These are phyloP conservation scores for Monosporascus sp. DNA, from an alignment of 2,329 filamentous ascomycete species.

Conservation along the genomic window DNA sequence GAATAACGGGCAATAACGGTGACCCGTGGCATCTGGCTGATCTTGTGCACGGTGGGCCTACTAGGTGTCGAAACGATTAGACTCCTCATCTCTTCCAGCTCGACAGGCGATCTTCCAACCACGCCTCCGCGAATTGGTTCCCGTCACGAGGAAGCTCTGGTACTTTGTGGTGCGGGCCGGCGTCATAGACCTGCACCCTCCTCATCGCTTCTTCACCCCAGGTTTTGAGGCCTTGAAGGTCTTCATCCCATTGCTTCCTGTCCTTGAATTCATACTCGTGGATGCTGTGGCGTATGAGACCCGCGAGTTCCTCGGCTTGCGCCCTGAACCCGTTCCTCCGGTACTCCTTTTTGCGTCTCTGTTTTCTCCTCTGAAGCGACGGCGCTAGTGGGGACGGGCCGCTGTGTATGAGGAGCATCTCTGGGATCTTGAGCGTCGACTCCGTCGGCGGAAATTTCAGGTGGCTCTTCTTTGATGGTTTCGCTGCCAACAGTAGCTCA, in stretches of 20 bases:
- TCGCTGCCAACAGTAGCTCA: background rate
- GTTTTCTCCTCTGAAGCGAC: constrained; percentile 10
- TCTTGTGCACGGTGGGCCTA: no score
- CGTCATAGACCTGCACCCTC: constrained; percentile 34
- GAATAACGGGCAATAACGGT: no score
- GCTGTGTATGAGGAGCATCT: constrained; percentile 44
- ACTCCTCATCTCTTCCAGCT: background rate
- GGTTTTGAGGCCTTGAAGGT: constrained; percentile 21
- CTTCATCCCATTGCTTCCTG: constrained; percentile 35
- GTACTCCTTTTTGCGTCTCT: constrained; percentile 12
- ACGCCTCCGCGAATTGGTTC: constrained; percentile 12
- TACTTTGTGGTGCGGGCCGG: constrained; percentile 25
- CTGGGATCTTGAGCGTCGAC: constrained; percentile 45
- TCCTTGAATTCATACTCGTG: constrained; percentile 40
- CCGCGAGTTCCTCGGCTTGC: constrained; percentile 43
- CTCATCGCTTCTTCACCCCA: constrained; percentile 28
- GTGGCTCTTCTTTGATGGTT: constrained; percentile 22
- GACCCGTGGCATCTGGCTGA: no score
- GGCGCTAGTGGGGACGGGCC: constrained; percentile 16
- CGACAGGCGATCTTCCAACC: constrained; percentile 16
- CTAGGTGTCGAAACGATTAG: no score
- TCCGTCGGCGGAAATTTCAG: constrained; percentile 43
- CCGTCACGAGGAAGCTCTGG: constrained; percentile 8
- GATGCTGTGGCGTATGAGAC: constrained; percentile 45
- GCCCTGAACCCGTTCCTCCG: constrained; percentile 37